These are phyloP conservation scores for Rhizopogon sp. DNA, from an alignment of 768 basidiomycete species.

Conservation along the genomic window DNA sequence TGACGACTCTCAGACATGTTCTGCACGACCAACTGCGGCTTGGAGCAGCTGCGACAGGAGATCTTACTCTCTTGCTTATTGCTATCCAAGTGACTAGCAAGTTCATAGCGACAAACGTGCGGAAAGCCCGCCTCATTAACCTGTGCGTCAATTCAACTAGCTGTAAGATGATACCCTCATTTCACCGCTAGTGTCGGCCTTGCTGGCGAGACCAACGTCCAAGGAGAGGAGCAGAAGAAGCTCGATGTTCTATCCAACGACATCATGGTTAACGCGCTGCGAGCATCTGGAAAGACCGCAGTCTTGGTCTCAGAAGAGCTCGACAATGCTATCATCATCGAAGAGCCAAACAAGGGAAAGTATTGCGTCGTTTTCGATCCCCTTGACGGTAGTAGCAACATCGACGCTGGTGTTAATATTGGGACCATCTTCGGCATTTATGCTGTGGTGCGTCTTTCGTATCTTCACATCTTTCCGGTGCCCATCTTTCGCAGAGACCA, in stretches of 20 bases:
- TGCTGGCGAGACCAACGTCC: slow-evolving; percentile 94
- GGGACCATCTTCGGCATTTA: slow-evolving; percentile 98
- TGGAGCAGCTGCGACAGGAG: slow-evolving; percentile 82
- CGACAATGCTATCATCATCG: slow-evolving; percentile 89
- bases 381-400: slow-evolving; percentile 93
- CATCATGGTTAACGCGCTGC: slow-evolving; percentile 97
- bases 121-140: slow-evolving; percentile 95
- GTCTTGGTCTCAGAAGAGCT: slow-evolving; percentile 97
- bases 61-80: slow-evolving; percentile 89
- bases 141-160: slow-evolving; percentile 50
- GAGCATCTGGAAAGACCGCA: slow-evolving; percentile 93
- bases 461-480: background rate
- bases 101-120: slow-evolving; percentile 97
- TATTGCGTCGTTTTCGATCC: slow-evolving; percentile 99
- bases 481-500: slow-evolving; percentile 44
- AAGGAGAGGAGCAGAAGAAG: slow-evolving; percentile 99
- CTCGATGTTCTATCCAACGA: slow-evolving; percentile 96
- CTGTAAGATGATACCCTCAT: slow-evolving; percentile 1
- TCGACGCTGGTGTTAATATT: slow-evolving; percentile 98
- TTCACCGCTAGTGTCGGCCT: slow-evolving; percentile 71
- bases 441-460: slow-evolving; percentile 60
- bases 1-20: slow-evolving; percentile 60
- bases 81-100: slow-evolving; percentile 96
- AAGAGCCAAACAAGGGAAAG: slow-evolving; percentile 71
- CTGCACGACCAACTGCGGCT: slow-evolving; percentile 80